Evolutionary conservation across 805 yeast species (phyloP), one percentile per base, ranked within the genome.

Genomic region (Starmerella cellae): DNA sequence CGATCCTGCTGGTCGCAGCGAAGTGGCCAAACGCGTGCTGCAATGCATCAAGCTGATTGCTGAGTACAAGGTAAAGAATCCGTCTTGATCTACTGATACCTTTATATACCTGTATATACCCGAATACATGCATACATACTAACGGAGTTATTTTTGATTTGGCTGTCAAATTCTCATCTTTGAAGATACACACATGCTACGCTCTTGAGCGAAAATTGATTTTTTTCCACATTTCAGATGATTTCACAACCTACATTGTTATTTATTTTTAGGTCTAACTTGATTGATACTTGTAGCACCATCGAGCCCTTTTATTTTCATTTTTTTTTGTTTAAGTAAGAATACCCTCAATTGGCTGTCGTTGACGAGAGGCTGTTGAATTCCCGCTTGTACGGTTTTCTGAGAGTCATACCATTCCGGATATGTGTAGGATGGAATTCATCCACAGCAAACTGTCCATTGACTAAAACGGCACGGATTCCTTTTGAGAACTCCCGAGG

Each of bases 41-140:
- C 39, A 42, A 24, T 44, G 49, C 22, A 42, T 51, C 31, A 42
- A 44, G 35, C 41, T 49, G 23, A 45, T 51, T n/a, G 49, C 48
- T 11, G 34, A 38, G 23, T 51, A 50, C 46, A 46, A 42, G 38
- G 29, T 39, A 22, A 39, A 39, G 35, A 30, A 19, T 13, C 14
- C 22, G n/a, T n/a, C n/a, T n/a, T n/a, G n/a, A n/a, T n/a, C n/a
- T n/a, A n/a, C n/a, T n/a, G n/a, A n/a, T n/a, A n/a, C n/a, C 30
- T n/a, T 13, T 27, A 27, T 27, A 27, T 27, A 27, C n/a, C 13
- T 27, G n/a, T 10, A 18, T 8, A 32, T 36, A 11, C n/a, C 9
- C 8, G 10, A 5, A 5, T 37, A 26, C 14, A n/a, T n/a, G n/a
- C n/a, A n/a, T n/a, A n/a, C n/a, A n/a, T n/a, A n/a, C n/a, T 21